Conservation (phyloP, 306 rosid species). For the Castanea sativa region DNA sequence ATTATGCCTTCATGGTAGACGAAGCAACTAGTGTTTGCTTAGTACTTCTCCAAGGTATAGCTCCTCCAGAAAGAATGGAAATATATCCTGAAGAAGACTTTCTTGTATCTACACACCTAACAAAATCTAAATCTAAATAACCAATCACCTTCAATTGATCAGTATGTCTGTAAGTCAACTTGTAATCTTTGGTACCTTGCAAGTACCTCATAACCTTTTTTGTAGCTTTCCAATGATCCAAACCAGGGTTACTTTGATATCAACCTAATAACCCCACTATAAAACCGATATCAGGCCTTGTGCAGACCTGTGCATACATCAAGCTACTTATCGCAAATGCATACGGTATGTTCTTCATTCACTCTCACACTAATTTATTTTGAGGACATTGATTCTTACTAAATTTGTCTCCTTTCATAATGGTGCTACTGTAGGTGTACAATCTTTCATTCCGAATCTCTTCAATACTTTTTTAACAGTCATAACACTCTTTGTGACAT, state of each 20-base stretch:
- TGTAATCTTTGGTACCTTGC: background rate
- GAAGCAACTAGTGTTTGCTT: background rate
- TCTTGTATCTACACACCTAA: too few species aligned
- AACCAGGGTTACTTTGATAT: background rate
- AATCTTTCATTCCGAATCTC: too few species aligned
- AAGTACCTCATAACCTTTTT: background rate
- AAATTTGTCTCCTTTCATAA: background rate
- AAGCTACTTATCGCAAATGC: background rate
- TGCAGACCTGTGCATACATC: background rate
- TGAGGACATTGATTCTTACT: background rate
- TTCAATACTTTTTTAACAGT: too few species aligned
- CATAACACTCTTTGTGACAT: background rate
- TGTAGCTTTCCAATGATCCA: slow-evolving; percentile 6
- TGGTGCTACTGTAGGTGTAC: background rate
- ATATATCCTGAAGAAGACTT: too few species aligned
- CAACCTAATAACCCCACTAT: background rate
- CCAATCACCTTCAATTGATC: background rate
- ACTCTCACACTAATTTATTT: background rate
- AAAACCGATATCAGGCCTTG: background rate
- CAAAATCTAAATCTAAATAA: too few species aligned
- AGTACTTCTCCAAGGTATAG: background rate
- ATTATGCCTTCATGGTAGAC: background rate
- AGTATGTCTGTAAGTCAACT: background rate
- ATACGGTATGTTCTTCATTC: background rate
- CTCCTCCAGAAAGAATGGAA: background rate